Conservation (phyloP, 768 basidiomycete genomes). For the Tricholoma saponaceum region DNA sequence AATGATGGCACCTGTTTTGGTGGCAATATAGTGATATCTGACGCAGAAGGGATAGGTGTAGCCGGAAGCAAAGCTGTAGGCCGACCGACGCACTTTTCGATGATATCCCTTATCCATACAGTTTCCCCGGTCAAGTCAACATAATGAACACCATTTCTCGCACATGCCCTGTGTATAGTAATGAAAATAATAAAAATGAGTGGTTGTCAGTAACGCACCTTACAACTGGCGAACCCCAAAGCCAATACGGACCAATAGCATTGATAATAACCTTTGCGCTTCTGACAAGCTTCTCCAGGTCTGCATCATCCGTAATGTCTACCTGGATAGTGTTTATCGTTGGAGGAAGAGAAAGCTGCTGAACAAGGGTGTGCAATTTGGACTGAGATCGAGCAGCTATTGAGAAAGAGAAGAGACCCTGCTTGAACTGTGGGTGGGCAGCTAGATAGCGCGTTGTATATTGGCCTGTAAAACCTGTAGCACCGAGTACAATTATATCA, state of each 20-base stretch:
- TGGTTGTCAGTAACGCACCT: slow-evolving; percentile 32
- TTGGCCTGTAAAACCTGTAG: slow-evolving; percentile 73
- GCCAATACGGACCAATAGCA: slow-evolving; percentile 71
- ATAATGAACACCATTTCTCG: slow-evolving; percentile 72
- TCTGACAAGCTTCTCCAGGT: slow-evolving; percentile 56
- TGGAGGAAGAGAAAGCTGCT: slow-evolving; percentile 40
- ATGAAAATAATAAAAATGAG: not conserved
- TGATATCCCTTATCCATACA: slow-evolving; percentile 61
- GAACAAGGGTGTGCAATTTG: slow-evolving; percentile 53
- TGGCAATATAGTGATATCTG: slow-evolving; percentile 72
- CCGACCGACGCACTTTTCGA: slow-evolving; percentile 43
- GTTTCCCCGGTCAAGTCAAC: slow-evolving; percentile 81
- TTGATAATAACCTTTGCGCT: slow-evolving; percentile 68
- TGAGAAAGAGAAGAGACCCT: slow-evolving; percentile 56
- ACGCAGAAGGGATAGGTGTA: slow-evolving; percentile 12
- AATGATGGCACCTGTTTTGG: slow-evolving; percentile 67
- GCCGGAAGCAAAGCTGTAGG: slow-evolving; percentile 1
- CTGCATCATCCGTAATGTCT: slow-evolving; percentile 51
- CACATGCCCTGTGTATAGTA: slow-evolving; percentile 55
- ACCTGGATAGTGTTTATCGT: slow-evolving; percentile 46
- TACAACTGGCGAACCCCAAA: slow-evolving; percentile 71
- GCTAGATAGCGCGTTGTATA: slow-evolving; percentile 66
- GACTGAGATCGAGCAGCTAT: slow-evolving; percentile 64
- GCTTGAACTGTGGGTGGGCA: slow-evolving; percentile 47
- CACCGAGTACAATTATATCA: slow-evolving; percentile 70